Percentiles rank a stretch among this genome's conserved stretches.
Evolutionary conservation across 2,329 filamentous ascomycete genomes (phyloP).

Genomic region (Phaeosphaeria sp.): DNA sequence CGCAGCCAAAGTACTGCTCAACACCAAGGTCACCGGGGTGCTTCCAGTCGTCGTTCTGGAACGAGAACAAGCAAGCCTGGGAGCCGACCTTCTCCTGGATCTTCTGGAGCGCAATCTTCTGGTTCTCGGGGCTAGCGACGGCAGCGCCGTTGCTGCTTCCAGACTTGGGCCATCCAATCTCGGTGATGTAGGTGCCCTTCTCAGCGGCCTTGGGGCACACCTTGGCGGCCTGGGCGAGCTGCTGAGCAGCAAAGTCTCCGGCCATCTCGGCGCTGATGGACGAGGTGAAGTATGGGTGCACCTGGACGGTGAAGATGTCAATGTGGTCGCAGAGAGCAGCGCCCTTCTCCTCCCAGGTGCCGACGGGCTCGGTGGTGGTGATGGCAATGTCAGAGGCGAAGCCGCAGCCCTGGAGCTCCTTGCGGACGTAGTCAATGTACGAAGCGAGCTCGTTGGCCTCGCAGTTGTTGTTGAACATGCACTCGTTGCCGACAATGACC

Average conservation of each 20-base stretch:
- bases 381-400: conserved; percentile 70
- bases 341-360: conserved; percentile 72
- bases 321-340: conserved; percentile 71
- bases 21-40: conserved; percentile 69
- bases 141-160: conserved; percentile 76
- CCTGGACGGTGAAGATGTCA: conserved; percentile 83
- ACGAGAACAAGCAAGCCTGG: conserved; percentile 82
- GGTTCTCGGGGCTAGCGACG: conserved; percentile 69
- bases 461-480: conserved; percentile 76
- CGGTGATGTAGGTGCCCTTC: conserved; percentile 79
- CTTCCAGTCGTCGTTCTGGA: conserved; percentile 85
- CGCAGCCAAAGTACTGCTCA: conserved; percentile 82
- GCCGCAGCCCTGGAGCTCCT: conserved; percentile 65
- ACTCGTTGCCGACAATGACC: conserved; percentile 90
- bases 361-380: conserved; percentile 87
- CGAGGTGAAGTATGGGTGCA: conserved; percentile 93
- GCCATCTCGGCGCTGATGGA: conserved; percentile 68
- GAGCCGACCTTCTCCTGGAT: conserved; percentile 72
- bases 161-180: conserved; percentile 84
- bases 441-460: conserved; percentile 67
- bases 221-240: conserved; percentile 73
- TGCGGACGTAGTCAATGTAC: conserved; percentile 74
- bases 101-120: conserved; percentile 73
- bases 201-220: conserved; percentile 67
- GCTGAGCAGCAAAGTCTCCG: conserved; percentile 75